These are phyloP conservation scores for Abrus precatorius DNA, from an alignment of 306 rosid genomes.

Conservation along the genomic window DNA sequence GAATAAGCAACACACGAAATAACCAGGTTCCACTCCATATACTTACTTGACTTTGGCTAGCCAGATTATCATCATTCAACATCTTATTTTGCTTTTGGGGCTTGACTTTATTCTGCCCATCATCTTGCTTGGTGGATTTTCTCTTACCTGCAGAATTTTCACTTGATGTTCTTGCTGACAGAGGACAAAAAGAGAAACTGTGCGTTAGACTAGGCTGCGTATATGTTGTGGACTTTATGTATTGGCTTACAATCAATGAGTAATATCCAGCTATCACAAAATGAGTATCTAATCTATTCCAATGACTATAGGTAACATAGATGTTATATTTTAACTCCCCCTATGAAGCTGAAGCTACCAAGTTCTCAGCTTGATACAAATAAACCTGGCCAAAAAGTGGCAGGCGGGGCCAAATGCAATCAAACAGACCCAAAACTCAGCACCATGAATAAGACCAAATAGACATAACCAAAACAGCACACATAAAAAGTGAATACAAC, in stretches of 20 bases:
- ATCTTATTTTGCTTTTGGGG: conserved; percentile 10
- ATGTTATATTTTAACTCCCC: not conserved
- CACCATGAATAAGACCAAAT: conserved; percentile 12
- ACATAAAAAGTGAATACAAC: not conserved
- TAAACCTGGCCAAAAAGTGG: conserved; percentile 20
- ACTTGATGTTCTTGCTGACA: conserved; percentile 39
- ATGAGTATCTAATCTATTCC: conserved; percentile 16
- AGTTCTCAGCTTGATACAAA: conserved; percentile 6
- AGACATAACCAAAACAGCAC: not conserved
- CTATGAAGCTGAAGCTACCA: conserved; percentile 6
- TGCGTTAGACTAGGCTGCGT: not conserved
- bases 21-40: not conserved
- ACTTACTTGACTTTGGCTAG: conserved; percentile 52
- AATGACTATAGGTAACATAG: not conserved
- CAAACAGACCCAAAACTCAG: conserved; percentile 7
- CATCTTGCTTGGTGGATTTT: conserved; percentile 32
- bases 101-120: conserved; percentile 28
- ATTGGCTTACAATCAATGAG: conserved; percentile 1
- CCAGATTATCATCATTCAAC: conserved; percentile 30
- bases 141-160: conserved; percentile 36
- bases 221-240: conserved; percentile 22
- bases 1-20: conserved; percentile 1
- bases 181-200: not conserved
- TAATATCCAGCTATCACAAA: not conserved
- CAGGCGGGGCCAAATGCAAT: not conserved